Base-by-base conservation (phyloP, 1,284 basidiomycete species). In the Trametes pubescens region DNA sequence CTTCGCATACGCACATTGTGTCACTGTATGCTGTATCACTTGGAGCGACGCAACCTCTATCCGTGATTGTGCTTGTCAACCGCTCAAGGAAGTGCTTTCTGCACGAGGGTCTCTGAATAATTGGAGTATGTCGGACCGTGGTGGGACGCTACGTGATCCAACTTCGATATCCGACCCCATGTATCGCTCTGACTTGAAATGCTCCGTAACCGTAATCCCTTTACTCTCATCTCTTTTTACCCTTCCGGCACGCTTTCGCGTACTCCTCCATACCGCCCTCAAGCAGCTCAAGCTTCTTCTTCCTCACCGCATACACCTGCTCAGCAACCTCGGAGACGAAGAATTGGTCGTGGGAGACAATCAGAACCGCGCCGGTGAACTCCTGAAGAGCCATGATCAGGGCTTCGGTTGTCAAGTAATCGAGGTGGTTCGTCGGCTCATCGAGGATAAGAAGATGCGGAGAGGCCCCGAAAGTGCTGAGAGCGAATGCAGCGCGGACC, bases 361-460 rank as follows among this genome's bases (percentile, higher is more conserved):
- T 26, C 2, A 65, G 52, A 2, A 65, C 66, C n/a, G 66, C 67
- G 1, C 65, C 65, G 10, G 37, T 43, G 47, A 58, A 69, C 58
- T 66, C 65, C 44, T 66, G 66, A 40, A 69, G 54, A 14, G 65
- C 65, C 43, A 66, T 64, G 21, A 64, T 51, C 8, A 65, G 49
- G 14, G 64, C 66, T 54, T 67, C 63, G 5, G 63, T 68, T 38
- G 64, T 76, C 9, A 91, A 76, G 2, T 90, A 79, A 62, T 99
- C 96, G 78, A 98, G 85, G 76, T 95, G 94, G 77, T 95, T 95
- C 37, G 91, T 91, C 9, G 89, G 89, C 78, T 96, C 93, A 75
- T 98, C 96, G 68, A 98, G 88, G 37, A 99, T 82, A 32, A 99
- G 84, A 26, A 99, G 80, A 82, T 99, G 97, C 6, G 97, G 96